A percentile compares a stretch with the other conserved stretches of the same genome.
Conservation (phyloP, 768 basidiomycete species). For the Lenzites betulinus region DNA sequence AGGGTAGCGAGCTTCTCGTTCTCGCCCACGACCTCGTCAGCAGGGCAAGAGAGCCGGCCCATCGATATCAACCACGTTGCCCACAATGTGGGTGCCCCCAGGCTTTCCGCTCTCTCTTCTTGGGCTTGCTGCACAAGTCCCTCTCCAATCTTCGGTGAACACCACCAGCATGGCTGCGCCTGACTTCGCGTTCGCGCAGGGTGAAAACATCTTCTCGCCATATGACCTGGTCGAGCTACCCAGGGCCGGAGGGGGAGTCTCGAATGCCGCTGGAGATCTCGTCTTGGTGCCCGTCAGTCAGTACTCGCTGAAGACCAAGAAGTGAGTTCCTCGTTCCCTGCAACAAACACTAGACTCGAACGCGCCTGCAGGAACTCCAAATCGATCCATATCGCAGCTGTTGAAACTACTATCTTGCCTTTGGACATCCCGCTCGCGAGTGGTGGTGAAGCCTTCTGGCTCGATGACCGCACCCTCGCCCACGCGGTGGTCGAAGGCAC, state of each 20-base stretch:
- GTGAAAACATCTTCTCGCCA: conserved; percentile 64
- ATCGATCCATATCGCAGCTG: conserved; percentile 60
- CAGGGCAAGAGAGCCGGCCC: background rate
- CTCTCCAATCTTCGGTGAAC: conserved; percentile 37
- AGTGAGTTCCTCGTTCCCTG: conserved; percentile 45
- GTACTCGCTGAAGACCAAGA: conserved; percentile 72
- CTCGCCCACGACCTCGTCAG: conserved; percentile 8
- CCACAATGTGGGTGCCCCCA: conserved; percentile 52
- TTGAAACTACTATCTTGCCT: conserved; percentile 52
- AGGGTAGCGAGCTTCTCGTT: background rate
- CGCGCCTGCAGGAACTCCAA: conserved; percentile 60
- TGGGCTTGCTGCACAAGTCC: conserved; percentile 56
- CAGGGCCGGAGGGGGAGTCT: conserved; percentile 64
- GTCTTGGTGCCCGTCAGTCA: conserved; percentile 65
- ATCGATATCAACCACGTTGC: conserved; percentile 7
- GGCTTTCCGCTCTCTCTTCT: conserved; percentile 45
- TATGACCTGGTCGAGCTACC: conserved; percentile 69
- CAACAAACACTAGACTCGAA: background rate
- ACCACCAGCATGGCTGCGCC: conserved; percentile 19
- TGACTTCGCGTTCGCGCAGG: conserved; percentile 62
- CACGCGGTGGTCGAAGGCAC: conserved; percentile 61
- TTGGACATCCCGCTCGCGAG: conserved; percentile 62
- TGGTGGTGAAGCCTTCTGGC: conserved; percentile 81
- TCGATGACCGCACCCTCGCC: conserved; percentile 67
- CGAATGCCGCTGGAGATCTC: conserved; percentile 70